A percentile compares a stretch with the other conserved stretches of the same genome.
These are phyloP conservation scores for Plasmodium cynomolgi DNA, from an alignment of 169 alveolate species.

Conservation along the genomic window DNA sequence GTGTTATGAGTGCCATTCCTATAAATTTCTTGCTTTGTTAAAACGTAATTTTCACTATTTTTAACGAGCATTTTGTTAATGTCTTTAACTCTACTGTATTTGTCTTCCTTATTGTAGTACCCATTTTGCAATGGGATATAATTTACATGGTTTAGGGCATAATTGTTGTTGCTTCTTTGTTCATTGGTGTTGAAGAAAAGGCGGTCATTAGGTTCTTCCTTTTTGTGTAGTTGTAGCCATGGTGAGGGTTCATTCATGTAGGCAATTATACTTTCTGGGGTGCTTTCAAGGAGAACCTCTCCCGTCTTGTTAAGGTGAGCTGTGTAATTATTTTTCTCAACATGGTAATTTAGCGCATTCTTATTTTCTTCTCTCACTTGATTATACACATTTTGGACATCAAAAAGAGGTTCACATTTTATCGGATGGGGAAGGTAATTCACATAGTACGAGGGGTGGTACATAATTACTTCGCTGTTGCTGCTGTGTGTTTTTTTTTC, in stretches of 20 bases:
- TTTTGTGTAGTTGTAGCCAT: background rate
- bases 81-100: background rate
- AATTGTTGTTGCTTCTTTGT: background rate
- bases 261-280: background rate
- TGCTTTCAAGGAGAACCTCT: background rate
- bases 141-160: background rate
- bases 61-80: slow-evolving; percentile 6
- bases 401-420: background rate
- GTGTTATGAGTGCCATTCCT: background rate
- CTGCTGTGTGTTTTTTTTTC: background rate
- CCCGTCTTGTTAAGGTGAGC: background rate
- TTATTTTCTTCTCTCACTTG: background rate
- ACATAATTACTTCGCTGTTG: background rate
- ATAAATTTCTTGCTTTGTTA: background rate
- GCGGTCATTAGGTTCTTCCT: background rate
- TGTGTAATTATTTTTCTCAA: background rate
- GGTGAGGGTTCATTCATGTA: background rate
- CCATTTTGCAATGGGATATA: background rate
- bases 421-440: background rate
- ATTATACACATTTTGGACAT: background rate
- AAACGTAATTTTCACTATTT: slow-evolving; percentile 23
- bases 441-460: background rate
- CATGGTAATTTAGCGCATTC: background rate
- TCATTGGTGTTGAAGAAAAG: background rate
- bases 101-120: background rate